Base-by-base conservation (phyloP, 2,329 filamentous ascomycete genomes). In the Sodiomyces alkalinus region DNA sequence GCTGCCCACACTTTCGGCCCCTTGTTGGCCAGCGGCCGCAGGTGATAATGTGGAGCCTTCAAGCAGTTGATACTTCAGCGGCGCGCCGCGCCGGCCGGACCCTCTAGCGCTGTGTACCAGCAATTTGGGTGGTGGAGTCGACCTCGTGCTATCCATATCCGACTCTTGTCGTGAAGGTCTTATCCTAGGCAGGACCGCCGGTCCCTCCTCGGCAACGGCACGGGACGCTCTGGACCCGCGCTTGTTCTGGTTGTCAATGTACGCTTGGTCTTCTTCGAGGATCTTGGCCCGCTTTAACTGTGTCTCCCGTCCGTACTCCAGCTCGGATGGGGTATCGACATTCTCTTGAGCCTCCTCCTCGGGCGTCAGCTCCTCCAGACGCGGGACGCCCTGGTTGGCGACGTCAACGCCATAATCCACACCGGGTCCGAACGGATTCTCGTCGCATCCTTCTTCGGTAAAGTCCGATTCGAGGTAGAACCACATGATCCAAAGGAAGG, bases 401-500 rank as follows among this genome's bases (percentile, higher is more conserved):
- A 77, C 68, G 34, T 71, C 66, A 1, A 69, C 55, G 7, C 62
- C 66, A 36, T 78, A 78, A 43, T 76, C 73, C 3, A 78, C 68
- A 9, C 73, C 74, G 8, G 61, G 49, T 0, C 90, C 90, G 43
- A 94, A 98, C 0, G 90, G 90, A 44, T 98, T 98, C 41, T 81
- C 77, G 26, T 82, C 67, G 24, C 83, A 87, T 31, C 81, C 83
- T 43, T 93, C 81, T 41, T 79, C 74, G 0, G 81, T 81, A 41
- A 94, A 96, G 48, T 94, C 83, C 17, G 86, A 93, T 50, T 98
- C 90, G 12, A 98, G 67, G 47, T 98, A 96, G 62, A 90, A 94
- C 90, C 90, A 98, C 74, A 98, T 92, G 37, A 98, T 62, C 90
- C 90, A 98, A 13, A 98, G 58, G 42, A 98, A 98, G 1, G 87